These are phyloP conservation scores for Straminergon stramineum DNA, from an alignment of 225 moss, liverwort and hornwort genomes.

Conservation along the genomic window DNA sequence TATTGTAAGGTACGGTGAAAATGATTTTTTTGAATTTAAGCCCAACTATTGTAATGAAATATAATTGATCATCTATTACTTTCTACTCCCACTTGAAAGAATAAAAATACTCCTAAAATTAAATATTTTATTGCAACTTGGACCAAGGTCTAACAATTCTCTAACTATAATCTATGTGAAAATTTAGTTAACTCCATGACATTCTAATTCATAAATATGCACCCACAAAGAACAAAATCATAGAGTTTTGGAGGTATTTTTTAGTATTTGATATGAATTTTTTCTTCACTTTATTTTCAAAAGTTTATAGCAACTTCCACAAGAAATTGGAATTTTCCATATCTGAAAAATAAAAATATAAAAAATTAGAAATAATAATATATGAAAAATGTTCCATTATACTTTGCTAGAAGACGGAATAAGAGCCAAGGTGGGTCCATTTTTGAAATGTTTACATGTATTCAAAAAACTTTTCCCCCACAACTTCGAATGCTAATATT, in stretches of 20 bases:
- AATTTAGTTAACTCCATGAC: no score
- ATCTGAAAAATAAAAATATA: background rate
- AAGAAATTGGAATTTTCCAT: background rate
- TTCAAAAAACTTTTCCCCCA: no score
- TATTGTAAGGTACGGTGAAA: background rate
- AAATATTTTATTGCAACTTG: background rate
- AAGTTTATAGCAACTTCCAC: background rate
- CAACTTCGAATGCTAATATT: no score
- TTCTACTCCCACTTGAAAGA: background rate
- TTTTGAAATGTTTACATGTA: no score
- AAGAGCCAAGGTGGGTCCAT: no score
- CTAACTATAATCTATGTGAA: no score
- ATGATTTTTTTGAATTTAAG: background rate
- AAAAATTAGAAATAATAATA: no score
- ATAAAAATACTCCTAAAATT: background rate
- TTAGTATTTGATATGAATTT: background rate
- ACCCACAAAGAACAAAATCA: rapidly evolving
- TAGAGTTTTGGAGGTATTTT: background rate
- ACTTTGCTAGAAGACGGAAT: no score
- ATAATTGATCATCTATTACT: background rate
- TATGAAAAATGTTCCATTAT: no score
- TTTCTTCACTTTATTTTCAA: background rate
- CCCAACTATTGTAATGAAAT: background rate
- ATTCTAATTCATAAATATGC: no score
- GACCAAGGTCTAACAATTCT: background rate